These are phyloP conservation scores for Macrophomina tecta DNA, from an alignment of 2,329 filamentous ascomycete genomes.

Conservation along the genomic window DNA sequence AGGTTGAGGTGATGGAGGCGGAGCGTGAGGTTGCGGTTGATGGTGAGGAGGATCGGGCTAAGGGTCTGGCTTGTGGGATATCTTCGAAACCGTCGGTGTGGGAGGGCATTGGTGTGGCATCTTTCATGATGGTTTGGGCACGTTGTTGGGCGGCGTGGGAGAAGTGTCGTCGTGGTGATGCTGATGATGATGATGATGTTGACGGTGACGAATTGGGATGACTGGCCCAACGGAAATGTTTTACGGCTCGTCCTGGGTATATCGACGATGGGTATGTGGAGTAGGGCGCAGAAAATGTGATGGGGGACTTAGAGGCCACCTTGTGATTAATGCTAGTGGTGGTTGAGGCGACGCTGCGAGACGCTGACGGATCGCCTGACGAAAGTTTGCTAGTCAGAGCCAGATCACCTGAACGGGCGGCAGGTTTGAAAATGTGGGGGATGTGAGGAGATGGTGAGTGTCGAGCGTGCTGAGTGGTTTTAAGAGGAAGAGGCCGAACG, in stretches of 20 bases:
- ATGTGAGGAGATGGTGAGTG: neutral
- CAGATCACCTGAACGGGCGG: neutral
- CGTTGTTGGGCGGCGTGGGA: conserved; percentile 8
- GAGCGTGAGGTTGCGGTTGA: neutral
- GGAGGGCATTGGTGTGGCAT: neutral
- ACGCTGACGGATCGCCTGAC: neutral
- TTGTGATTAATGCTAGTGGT: neutral
- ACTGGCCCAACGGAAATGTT: neutral
- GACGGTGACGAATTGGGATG: neutral
- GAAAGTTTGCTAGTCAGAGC: conserved; percentile 12
- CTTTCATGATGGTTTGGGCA: neutral
- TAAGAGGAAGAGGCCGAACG: neutral
- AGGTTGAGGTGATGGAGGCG: neutral
- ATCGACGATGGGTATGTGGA: neutral
- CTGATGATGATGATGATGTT: too few species aligned
- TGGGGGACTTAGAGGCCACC: neutral
- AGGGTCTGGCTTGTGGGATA: neutral
- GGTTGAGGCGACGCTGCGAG: neutral
- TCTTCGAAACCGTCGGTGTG: neutral
- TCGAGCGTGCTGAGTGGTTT: neutral
- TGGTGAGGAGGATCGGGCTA: neutral
- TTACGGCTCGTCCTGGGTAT: neutral
- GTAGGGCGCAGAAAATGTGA: neutral
- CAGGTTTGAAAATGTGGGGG: neutral
- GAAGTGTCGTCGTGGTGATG: neutral